Evolutionary conservation across 805 yeast species (phyloP), one percentile per base, ranked within the genome.

Genomic region (Starmerella lactis-condensi): DNA sequence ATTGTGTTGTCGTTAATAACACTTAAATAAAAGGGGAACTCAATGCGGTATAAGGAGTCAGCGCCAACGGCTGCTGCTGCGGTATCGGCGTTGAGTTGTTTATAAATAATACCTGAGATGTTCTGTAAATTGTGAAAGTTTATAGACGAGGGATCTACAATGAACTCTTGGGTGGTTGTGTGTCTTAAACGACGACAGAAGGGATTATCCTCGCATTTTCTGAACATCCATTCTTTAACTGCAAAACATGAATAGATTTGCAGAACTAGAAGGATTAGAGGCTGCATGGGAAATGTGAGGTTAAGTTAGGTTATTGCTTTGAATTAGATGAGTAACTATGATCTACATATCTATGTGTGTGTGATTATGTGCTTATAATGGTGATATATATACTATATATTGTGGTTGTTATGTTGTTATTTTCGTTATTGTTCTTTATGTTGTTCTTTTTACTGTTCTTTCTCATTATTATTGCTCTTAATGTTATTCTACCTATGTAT

Each of bases 131-230:
- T 20, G 14, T 21, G 11, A 6, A 16, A 1, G 23, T 39, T 33
- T 6, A 38, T 11, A 11, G 29, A 20, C 8, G 16, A 19, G 2
- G 31, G 23, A 12, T 25, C 38, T 13, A 68, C 35, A 1, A 59
- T 43, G 3, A 47, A 36, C 23, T 65, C 40, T 2, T 58, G 47
- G 40, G 67, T 19, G 61, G 56, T 14, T 41, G 41, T 5, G 39
- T 34, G 5, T 66, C 57, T 47, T 65, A 79, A 35, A 51, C 96
- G 64, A 30, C 62, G 54, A 48, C 96, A 83, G 48, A 83, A 82
- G 5, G 93, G 92, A 12, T 81, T 66, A 45, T 75, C 73, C 5
- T 61, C 68, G 52, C 96, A 83, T 10, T 61, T 67, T 48, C 79
- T 77, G 60, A 81, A 75, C 33, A 79, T 32, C 40, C 44, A 41